phyloP scores from a whole-genome alignment of 2,329 filamentous ascomycete species.

The Penicillium verrucosum region DNA sequence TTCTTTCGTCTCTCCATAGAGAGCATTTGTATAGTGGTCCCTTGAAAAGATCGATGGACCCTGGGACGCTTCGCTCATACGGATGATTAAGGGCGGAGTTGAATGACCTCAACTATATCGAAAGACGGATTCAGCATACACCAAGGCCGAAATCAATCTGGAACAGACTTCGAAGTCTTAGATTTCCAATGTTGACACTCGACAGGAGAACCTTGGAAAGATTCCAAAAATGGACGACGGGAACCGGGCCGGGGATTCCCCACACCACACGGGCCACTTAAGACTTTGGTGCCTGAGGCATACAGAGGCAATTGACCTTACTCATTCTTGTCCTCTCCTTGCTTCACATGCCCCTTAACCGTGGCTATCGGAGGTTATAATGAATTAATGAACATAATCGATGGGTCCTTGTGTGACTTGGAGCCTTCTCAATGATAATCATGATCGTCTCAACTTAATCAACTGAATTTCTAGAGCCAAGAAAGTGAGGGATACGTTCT shows the following conservation, averaged over 20 bases:
- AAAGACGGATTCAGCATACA: not conserved
- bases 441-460: not conserved
- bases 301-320: not conserved
- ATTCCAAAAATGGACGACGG: not conserved
- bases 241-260: not conserved
- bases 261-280: not conserved
- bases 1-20: not conserved
- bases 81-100: not conserved
- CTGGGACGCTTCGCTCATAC: not conserved
- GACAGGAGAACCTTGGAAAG: not conserved
- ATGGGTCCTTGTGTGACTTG: not conserved
- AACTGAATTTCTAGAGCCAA: not conserved
- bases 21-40: not conserved
- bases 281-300: not conserved
- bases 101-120: not conserved
- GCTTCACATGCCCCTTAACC: not conserved
- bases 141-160: not conserved
- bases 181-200: not conserved
- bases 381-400: not conserved
- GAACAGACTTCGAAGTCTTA: not conserved
- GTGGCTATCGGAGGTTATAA: not conserved
- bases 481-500: not conserved
- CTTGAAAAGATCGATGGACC: not conserved
- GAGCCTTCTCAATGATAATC: not conserved
- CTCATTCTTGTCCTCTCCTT: not conserved